These are phyloP conservation scores for Microdochium trichocladiopsis DNA, from an alignment of 2,329 filamentous ascomycete species.

Conservation along the genomic window DNA sequence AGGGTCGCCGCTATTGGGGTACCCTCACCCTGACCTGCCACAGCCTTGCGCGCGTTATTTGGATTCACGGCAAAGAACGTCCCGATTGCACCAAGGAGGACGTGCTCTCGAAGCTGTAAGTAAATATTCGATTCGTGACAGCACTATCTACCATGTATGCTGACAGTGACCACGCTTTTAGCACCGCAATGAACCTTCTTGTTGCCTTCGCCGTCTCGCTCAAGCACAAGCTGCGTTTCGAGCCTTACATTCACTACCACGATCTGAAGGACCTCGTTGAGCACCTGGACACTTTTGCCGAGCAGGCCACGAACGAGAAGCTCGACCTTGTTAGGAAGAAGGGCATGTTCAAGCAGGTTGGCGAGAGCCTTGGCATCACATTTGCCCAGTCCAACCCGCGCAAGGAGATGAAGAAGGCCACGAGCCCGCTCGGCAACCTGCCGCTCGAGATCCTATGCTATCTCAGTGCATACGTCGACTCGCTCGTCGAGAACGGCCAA, in stretches of 20 bases:
- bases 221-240: slow-evolving; percentile 78
- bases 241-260: slow-evolving; percentile 71
- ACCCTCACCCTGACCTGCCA: slow-evolving; percentile 55
- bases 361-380: slow-evolving; percentile 68
- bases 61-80: slow-evolving; percentile 67
- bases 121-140: background rate
- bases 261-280: slow-evolving; percentile 64
- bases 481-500: slow-evolving; percentile 46
- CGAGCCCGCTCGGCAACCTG: slow-evolving; percentile 71
- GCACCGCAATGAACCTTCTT: slow-evolving; percentile 67
- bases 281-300: slow-evolving; percentile 71
- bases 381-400: slow-evolving; percentile 74
- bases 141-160: slow-evolving; percentile 3
- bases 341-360: slow-evolving; percentile 52
- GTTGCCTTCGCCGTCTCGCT: slow-evolving; percentile 70
- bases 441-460: slow-evolving; percentile 75
- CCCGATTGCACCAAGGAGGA: slow-evolving; percentile 55
- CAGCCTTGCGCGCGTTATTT: slow-evolving; percentile 69
- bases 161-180: slow-evolving; percentile 11
- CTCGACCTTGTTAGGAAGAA: slow-evolving; percentile 31
- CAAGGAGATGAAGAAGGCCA: slow-evolving; percentile 67
- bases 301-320: slow-evolving; percentile 36
- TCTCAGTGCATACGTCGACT: slow-evolving; percentile 59
- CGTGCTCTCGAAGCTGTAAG: slow-evolving; percentile 53
- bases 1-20: slow-evolving; percentile 58